These are phyloP conservation scores for Chlorella sp. DNA, from an alignment of 139 green algal species.

Conservation along the genomic window DNA sequence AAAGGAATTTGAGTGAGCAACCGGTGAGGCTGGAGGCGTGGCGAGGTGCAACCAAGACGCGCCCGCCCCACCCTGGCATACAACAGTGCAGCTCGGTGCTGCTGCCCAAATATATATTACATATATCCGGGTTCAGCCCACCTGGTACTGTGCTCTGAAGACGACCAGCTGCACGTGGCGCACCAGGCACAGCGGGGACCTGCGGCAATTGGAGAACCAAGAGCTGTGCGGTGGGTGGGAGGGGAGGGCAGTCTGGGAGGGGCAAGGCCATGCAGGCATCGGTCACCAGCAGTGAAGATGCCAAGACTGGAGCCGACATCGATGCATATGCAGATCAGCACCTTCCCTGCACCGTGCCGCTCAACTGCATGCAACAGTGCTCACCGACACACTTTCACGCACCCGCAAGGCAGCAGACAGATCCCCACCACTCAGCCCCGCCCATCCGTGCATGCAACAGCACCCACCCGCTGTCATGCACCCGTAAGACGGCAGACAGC, in stretches of 20 bases:
- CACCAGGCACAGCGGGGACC: slow-evolving; percentile 37
- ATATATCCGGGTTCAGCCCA: background rate
- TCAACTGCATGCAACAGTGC: no score
- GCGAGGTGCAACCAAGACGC: background rate
- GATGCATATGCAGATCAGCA: background rate
- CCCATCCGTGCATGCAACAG: no score
- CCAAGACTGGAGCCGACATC: background rate
- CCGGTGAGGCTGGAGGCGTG: background rate
- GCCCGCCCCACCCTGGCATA: no score
- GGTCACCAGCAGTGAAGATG: background rate
- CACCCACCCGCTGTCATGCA: no score
- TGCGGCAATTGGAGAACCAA: background rate
- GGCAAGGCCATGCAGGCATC: no score
- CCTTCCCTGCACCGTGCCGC: background rate
- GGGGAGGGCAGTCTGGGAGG: background rate
- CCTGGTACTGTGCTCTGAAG: slow-evolving; percentile 35
- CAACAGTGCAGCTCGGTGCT: background rate
- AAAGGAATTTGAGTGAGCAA: background rate
- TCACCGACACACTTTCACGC: no score
- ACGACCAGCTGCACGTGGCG: slow-evolving; percentile 22
- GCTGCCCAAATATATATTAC: no score
- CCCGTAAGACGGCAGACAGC: no score
- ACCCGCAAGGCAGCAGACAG: no score
- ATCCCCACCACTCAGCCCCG: no score
- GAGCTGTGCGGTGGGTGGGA: background rate